phyloP scores from a whole-genome alignment of 805 yeast species.

The Candida fluviatilis region DNA sequence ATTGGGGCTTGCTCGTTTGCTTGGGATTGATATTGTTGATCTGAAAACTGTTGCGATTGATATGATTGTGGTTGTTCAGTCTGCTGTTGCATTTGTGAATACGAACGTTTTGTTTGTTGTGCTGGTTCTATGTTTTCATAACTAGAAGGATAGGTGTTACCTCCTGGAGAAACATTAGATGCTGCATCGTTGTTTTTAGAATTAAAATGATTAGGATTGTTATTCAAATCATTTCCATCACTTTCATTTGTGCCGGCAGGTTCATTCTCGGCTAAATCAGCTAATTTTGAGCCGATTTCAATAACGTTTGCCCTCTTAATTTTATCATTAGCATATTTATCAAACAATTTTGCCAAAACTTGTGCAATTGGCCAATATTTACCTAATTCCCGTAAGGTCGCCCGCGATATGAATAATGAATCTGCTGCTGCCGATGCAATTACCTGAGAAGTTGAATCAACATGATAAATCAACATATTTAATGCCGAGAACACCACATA shows the following conservation, averaged over 20 bases:
- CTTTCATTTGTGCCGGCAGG: not conserved
- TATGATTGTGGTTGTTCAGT: not conserved
- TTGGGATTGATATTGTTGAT: slow-evolving; percentile 4
- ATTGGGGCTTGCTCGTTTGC: too few species aligned
- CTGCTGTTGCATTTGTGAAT: slow-evolving; percentile 1
- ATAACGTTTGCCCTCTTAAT: slow-evolving; percentile 38
- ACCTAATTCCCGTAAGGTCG: slow-evolving; percentile 34
- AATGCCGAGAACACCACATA: slow-evolving; percentile 61
- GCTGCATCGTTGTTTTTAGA: not conserved
- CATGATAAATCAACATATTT: slow-evolving; percentile 69
- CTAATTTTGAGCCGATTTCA: slow-evolving; percentile 34
- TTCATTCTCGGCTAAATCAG: slow-evolving; percentile 33
- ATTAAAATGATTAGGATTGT: slow-evolving; percentile 1
- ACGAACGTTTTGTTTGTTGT: not conserved
- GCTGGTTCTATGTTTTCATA: slow-evolving; percentile 2
- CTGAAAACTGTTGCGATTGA: not conserved
- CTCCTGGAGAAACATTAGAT: slow-evolving; percentile 3
- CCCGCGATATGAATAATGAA: slow-evolving; percentile 33
- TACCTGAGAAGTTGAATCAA: slow-evolving; percentile 39
- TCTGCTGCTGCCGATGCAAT: slow-evolving; percentile 42
- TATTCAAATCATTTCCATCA: slow-evolving; percentile 11
- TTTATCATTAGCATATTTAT: slow-evolving; percentile 40
- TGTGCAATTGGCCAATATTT: slow-evolving; percentile 38
- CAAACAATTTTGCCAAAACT: slow-evolving; percentile 33
- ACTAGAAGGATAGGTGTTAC: not conserved